Percentiles rank a stretch among this genome's conserved stretches.
Evolutionary conservation across 768 basidiomycete genomes (phyloP).

Genomic region (Xerocomellus dryophilus): DNA sequence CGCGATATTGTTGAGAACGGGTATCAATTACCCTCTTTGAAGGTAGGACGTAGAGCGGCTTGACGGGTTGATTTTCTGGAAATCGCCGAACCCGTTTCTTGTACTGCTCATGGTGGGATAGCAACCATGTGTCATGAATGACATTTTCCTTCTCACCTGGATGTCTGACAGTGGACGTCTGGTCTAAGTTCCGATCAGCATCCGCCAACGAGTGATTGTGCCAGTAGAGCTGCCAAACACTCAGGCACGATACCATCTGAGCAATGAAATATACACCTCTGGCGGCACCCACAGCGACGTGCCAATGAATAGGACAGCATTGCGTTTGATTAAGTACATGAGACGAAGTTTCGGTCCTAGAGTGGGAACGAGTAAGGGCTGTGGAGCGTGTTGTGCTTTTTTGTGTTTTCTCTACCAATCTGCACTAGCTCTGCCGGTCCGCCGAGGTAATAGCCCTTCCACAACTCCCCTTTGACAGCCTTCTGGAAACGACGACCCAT

Average conservation of each 20-base stretch:
- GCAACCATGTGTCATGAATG: conserved; percentile 12
- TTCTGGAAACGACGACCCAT: conserved; percentile 8
- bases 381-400: conserved; percentile 6
- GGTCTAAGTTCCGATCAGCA: conserved; percentile 22
- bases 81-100: conserved; percentile 9
- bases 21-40: conserved; percentile 18
- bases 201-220: conserved; percentile 18
- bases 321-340: conserved; percentile 10
- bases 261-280: conserved; percentile 11
- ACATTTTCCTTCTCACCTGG: conserved; percentile 13
- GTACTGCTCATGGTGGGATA: too few species aligned
- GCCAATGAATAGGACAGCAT: conserved; percentile 1
- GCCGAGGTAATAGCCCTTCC: conserved; percentile 13
- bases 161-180: conserved; percentile 1
- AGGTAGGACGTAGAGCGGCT: conserved; percentile 5
- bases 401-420: conserved; percentile 2
- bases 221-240: conserved; percentile 1
- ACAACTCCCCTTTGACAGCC: conserved; percentile 3
- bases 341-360: conserved; percentile 16
- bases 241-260: conserved; percentile 3
- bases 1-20: conserved; percentile 25
- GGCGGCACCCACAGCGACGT: neutral
- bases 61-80: conserved; percentile 6
- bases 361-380: conserved; percentile 8
- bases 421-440: neutral